Conservation (phyloP, 805 yeast genomes). For the Candida verbasci region DNA sequence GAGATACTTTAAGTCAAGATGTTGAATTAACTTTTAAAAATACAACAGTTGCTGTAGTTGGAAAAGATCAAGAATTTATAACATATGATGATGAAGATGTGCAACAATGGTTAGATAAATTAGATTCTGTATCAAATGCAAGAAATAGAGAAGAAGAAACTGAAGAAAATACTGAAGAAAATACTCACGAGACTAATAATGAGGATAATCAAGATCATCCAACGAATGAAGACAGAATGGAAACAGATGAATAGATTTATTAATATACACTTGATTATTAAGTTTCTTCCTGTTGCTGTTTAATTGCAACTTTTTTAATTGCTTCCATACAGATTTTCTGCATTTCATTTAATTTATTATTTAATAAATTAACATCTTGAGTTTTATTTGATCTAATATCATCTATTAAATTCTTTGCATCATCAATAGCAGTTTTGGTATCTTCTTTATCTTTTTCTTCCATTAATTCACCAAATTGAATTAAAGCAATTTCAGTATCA, state of each 20-base stretch:
- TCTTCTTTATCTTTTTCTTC: conserved; percentile 42
- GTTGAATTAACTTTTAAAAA: conserved; percentile 81
- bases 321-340: conserved; percentile 35
- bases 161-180: conserved; percentile 25
- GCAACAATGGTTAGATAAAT: conserved; percentile 72
- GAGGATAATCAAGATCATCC: conserved; percentile 18
- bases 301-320: conserved; percentile 35
- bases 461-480: conserved; percentile 57
- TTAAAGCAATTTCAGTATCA: conserved; percentile 84
- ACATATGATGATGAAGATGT: conserved; percentile 85
- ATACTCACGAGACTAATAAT: conserved; percentile 35
- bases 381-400: conserved; percentile 29
- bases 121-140: conserved; percentile 61
- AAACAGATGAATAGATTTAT: conserved; percentile 30
- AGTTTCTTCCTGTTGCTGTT: conserved; percentile 20
- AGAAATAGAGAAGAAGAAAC: conserved; percentile 45
- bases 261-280: not conserved
- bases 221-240: conserved; percentile 33
- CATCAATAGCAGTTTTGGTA: conserved; percentile 16
- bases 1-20: conserved; percentile 93
- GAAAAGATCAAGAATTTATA: conserved; percentile 68
- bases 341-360: conserved; percentile 32
- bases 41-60: conserved; percentile 92
- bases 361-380: conserved; percentile 29
- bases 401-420: conserved; percentile 23